A percentile compares a stretch with the other conserved stretches of the same genome.
Evolutionary conservation across 2,329 filamentous ascomycete species (phyloP).

Genomic region (Claviceps arundinis): DNA sequence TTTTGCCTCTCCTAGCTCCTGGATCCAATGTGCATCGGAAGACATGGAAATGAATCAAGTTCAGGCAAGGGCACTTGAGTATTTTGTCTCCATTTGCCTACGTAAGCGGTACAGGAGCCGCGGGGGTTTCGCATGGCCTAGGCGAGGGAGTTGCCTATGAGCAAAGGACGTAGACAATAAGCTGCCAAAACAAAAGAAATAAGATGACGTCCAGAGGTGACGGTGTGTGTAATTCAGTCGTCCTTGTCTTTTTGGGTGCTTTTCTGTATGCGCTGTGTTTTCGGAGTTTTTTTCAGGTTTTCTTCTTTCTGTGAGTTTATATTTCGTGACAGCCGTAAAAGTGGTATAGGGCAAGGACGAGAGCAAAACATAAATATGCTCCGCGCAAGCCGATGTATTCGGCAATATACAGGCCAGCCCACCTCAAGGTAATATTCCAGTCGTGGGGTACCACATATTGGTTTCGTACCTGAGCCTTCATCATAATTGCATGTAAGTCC

Average conservation of each 20-base stretch:
- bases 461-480: not conserved
- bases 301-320: no score
- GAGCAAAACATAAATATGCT: not conserved
- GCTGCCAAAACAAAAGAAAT: not conserved
- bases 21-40: conserved; percentile 6
- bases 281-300: no score
- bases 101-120: not conserved
- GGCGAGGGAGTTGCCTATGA: not conserved
- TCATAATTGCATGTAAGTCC: not conserved
- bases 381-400: not conserved
- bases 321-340: conserved; percentile 5
- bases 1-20: not conserved
- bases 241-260: no score
- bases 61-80: not conserved
- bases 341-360: not conserved
- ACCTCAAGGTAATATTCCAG: not conserved
- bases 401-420: not conserved
- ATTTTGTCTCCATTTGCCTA: not conserved
- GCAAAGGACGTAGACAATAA: not conserved
- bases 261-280: no score
- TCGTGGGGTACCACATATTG: not conserved
- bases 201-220: not conserved
- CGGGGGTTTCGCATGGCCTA: not conserved
- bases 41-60: not conserved
- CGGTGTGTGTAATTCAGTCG: not conserved